Conservation (phyloP, 2,329 filamentous ascomycete genomes). For the Hypoxylon sp. region DNA sequence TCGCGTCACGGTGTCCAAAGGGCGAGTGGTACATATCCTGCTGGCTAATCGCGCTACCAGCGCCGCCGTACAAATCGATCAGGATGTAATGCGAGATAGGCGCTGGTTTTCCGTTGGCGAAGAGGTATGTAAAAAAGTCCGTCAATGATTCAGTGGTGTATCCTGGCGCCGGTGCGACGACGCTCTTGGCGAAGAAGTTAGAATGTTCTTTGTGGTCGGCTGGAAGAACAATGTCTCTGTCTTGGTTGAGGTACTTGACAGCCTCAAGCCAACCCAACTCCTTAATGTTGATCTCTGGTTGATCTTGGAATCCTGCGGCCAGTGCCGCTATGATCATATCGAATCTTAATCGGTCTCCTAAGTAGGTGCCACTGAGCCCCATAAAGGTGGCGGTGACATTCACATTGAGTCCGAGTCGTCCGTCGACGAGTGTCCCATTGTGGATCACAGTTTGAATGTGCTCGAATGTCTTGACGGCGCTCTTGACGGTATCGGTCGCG, state of each 20-base stretch:
- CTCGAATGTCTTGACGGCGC: slow-evolving; percentile 37
- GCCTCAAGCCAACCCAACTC: slow-evolving; percentile 39
- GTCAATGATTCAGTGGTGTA: slow-evolving; percentile 34
- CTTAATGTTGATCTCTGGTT: slow-evolving; percentile 4
- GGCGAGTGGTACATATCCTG: slow-evolving; percentile 29
- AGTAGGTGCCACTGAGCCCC: slow-evolving; percentile 46
- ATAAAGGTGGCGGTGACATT: slow-evolving; percentile 39
- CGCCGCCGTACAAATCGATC: slow-evolving; percentile 48
- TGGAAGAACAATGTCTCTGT: slow-evolving; percentile 27
- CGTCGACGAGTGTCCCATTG: slow-evolving; percentile 43
- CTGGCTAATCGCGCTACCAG: slow-evolving; percentile 45
- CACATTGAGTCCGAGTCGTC: slow-evolving; percentile 44
- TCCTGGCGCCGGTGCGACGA: slow-evolving; percentile 43
- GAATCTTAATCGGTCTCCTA: slow-evolving; percentile 42
- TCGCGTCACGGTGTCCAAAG: slow-evolving; percentile 44
- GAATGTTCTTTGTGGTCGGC: slow-evolving; percentile 29
- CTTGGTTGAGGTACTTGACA: slow-evolving; percentile 35
- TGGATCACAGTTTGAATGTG: slow-evolving; percentile 47
- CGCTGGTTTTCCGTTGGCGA: slow-evolving; percentile 19
- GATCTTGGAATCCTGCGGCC: slow-evolving; percentile 33
- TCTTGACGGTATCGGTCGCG: slow-evolving; percentile 26
- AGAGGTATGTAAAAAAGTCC: slow-evolving; percentile 42
- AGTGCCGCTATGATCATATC: slow-evolving; percentile 41
- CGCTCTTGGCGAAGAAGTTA: slow-evolving; percentile 50
- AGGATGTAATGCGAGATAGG: slow-evolving; percentile 46